A percentile compares a stretch with the other conserved stretches of the same genome.
phyloP scores from a whole-genome alignment of 169 alveolate species.

The Plasmodium gaboni region DNA sequence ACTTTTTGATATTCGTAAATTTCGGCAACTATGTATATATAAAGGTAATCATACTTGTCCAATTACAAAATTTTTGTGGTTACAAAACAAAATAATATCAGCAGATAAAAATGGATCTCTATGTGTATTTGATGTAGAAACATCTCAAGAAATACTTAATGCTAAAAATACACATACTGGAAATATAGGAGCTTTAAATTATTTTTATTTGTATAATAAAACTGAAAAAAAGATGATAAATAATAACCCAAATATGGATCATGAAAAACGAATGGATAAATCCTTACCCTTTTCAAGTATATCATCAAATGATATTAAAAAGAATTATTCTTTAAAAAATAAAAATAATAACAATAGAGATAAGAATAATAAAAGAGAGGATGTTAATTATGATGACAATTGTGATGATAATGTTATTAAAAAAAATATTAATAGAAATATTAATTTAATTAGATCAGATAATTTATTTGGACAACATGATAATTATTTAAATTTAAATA shows the following conservation, averaged over 20 bases:
- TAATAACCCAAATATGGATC: not conserved
- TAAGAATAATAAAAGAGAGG: not conserved
- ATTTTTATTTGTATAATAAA: conserved; percentile 50
- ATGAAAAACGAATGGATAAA: not conserved
- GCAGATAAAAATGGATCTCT: conserved; percentile 70
- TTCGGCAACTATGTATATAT: conserved; percentile 33
- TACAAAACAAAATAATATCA: conserved; percentile 68
- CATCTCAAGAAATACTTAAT: conserved; percentile 54
- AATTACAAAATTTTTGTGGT: conserved; percentile 74
- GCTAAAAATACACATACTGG: conserved; percentile 68
- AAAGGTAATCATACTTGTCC: conserved; percentile 70
- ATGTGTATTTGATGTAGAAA: conserved; percentile 60
- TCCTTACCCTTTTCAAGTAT: not conserved
- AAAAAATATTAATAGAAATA: not conserved
- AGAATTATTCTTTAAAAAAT: not conserved
- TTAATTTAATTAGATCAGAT: conserved; percentile 15
- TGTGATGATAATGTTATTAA: not conserved
- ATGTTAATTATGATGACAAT: not conserved
- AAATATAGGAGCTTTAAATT: conserved; percentile 68
- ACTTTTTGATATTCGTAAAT: conserved; percentile 63
- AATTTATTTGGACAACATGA: conserved; percentile 11
- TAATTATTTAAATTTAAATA: conserved; percentile 26
- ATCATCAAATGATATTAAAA: not conserved
- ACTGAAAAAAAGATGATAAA: not conserved
- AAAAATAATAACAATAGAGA: not conserved